A percentile compares a stretch with the other conserved stretches of the same genome.
These are phyloP conservation scores for Populus simonii DNA, from an alignment of 345 rosid species.

Conservation along the genomic window DNA sequence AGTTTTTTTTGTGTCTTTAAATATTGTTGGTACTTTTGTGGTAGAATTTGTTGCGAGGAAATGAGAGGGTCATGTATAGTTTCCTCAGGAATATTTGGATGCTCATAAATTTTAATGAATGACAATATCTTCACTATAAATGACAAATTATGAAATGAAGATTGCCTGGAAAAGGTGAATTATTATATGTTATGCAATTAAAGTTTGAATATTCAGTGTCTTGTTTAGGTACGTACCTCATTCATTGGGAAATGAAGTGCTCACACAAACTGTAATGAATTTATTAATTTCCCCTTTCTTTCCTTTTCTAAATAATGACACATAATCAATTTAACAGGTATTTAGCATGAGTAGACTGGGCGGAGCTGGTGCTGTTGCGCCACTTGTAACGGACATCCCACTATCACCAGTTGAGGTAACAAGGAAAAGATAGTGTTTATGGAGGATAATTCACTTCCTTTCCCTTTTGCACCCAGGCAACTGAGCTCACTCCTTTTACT, in stretches of 20 bases:
- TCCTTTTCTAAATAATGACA: neutral
- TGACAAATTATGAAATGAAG: neutral
- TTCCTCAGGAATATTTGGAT: neutral
- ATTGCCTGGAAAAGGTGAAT: neutral
- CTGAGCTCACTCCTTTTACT: neutral
- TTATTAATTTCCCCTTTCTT: constrained; percentile 8
- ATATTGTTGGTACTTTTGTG: neutral
- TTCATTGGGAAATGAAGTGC: constrained; percentile 3
- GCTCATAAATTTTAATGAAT: neutral
- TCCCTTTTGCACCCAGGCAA: constrained; percentile 6
- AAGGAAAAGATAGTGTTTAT: constrained; percentile 3
- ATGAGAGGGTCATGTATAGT: neutral
- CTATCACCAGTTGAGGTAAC: constrained; percentile 87
- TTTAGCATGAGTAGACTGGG: constrained; percentile 99
- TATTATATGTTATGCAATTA: neutral
- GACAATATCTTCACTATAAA: neutral
- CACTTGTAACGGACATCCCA: constrained; percentile 94
- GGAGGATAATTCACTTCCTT: neutral
- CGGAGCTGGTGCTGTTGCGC: constrained; percentile 98
- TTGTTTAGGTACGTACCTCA: neutral
- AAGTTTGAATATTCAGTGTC: constrained; percentile 9
- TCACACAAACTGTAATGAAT: constrained; percentile 9
- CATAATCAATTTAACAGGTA: constrained; percentile 51
- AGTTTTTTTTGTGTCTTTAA: neutral
- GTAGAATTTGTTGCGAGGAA: neutral